These are phyloP conservation scores for Groenewaldozyma sp. DNA, from an alignment of 1,139 yeast genomes.

Conservation along the genomic window DNA sequence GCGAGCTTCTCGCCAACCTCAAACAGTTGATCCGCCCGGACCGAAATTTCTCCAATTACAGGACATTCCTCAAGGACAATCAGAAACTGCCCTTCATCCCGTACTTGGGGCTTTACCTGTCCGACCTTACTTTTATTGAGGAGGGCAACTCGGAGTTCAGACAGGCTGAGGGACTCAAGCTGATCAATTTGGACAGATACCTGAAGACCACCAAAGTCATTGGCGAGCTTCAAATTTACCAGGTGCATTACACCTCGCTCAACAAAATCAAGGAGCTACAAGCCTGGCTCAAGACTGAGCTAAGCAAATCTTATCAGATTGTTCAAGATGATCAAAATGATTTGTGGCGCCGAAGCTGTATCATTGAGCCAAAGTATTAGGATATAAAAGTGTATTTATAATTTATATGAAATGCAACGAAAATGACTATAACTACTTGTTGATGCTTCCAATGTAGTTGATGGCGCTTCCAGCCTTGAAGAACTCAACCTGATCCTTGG, in stretches of 20 bases:
- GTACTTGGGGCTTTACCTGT: slow-evolving; percentile 71
- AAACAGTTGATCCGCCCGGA: slow-evolving; percentile 72
- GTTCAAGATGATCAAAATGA: slow-evolving; percentile 27
- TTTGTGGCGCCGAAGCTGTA: slow-evolving; percentile 31
- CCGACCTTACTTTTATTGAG: slow-evolving; percentile 77
- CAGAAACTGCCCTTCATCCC: slow-evolving; percentile 71
- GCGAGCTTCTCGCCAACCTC: slow-evolving; percentile 55
- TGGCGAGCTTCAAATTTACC: slow-evolving; percentile 71
- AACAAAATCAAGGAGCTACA: slow-evolving; percentile 23
- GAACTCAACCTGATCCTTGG: slow-evolving; percentile 88
- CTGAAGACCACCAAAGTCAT: slow-evolving; percentile 63
- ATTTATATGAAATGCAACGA: neutral
- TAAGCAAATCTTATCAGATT: slow-evolving; percentile 25
- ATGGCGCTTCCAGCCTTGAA: slow-evolving; percentile 97
- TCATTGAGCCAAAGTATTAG: slow-evolving; percentile 27
- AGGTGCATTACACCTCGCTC: slow-evolving; percentile 42
- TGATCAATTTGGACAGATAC: slow-evolving; percentile 78
- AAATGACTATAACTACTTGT: slow-evolving; percentile 1
- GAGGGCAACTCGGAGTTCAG: slow-evolving; percentile 71
- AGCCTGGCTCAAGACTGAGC: slow-evolving; percentile 29
- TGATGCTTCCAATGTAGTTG: slow-evolving; percentile 67
- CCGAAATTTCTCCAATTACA: slow-evolving; percentile 68
- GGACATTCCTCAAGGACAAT: slow-evolving; percentile 55
- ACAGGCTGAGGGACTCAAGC: slow-evolving; percentile 34
- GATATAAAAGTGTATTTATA: neutral